Conservation (phyloP, 78 protist genomes). For the Diacronema lutheri region DNA sequence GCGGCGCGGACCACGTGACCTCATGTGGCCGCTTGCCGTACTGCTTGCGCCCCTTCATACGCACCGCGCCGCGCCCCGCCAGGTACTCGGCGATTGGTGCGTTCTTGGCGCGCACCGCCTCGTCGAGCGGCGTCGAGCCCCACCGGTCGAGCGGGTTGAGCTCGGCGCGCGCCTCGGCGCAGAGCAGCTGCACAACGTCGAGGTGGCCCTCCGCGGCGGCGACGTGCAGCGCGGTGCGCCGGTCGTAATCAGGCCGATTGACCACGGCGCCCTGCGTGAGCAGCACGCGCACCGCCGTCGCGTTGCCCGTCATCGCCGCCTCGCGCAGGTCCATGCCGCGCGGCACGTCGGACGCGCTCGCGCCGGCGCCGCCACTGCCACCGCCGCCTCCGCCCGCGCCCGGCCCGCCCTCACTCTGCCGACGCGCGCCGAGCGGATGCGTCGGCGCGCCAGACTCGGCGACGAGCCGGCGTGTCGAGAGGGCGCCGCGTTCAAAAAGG, state of each 20-base stretch:
- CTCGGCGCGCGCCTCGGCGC: constrained; percentile 22
- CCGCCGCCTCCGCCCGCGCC: too few relatives aligned
- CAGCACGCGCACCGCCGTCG: not conserved
- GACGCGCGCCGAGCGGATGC: too few relatives aligned
- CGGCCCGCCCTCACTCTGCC: too few relatives aligned
- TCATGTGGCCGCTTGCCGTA: too few relatives aligned
- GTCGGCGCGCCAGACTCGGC: too few relatives aligned
- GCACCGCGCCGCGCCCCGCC: too few relatives aligned
- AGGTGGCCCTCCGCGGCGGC: constrained; percentile 68
- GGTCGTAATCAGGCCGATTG: constrained; percentile 54
- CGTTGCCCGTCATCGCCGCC: not conserved
- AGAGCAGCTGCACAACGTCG: constrained; percentile 18
- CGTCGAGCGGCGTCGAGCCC: constrained; percentile 65
- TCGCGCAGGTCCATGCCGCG: not conserved
- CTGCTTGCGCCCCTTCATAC: too few relatives aligned
- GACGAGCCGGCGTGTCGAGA: too few relatives aligned
- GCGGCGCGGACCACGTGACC: too few relatives aligned
- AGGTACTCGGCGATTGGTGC: not conserved
- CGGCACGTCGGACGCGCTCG: too few relatives aligned
- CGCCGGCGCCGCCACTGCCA: too few relatives aligned
- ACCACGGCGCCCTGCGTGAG: not conserved
- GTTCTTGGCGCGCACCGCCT: constrained; percentile 34
- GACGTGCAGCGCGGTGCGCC: constrained; percentile 67
- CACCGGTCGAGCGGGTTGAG: constrained; percentile 49
- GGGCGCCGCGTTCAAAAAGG: too few relatives aligned